Base-by-base conservation (phyloP, 345 rosid species). In the Gossypium arboreum region DNA sequence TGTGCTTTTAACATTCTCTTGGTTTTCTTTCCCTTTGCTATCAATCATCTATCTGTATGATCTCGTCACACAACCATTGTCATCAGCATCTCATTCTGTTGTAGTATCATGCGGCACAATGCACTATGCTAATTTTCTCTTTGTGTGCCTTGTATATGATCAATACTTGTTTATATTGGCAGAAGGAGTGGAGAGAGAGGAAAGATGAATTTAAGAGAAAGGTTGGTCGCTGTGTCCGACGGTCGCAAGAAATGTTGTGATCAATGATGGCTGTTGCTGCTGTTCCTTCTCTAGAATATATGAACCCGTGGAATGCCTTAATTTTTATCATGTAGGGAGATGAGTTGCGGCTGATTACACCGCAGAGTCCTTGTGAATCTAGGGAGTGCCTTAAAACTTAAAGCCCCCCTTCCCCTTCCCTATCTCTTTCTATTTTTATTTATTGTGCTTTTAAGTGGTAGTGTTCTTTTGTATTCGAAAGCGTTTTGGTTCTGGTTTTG, bases 181-280 rank as follows among this genome's bases (percentile, higher is more conserved):
- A 90, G 94, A 90, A 88, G 65, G 89, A 90, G 56, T 88, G 92
- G 94, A 85, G 92, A 74, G 92, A 90, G 13, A 82, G 78, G 80
- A 90, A 87, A 80, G 89, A 85, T 4, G 91, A 85, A 18, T 90
- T 90, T 89, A 90, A 80, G 84, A 90, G 83, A 78, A 90, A 86
- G 78, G 87, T 90, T 4, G 80, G 88, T 79, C 88, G 91, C 56
- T 90, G 92, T 45, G 85, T 90, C 71, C 84, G 92, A 76, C 80
- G 77, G 75, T 88, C 94, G 45, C 94, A 88, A 81, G 92, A 90
- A 81, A 83, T 84, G 87, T 68, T 84, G 70, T 89, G 78, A 81
- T 72, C 62, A 1, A 34, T 71, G 63, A 13, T 18, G 18, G 51
- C 55, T 43, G 34, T 4, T 11, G 3, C 20, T 52, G 57, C 12